Percentiles rank a stretch among this genome's conserved stretches.
Evolutionary conservation across 441 rosid genomes (phyloP).

Genomic region (Capsella rubella): DNA sequence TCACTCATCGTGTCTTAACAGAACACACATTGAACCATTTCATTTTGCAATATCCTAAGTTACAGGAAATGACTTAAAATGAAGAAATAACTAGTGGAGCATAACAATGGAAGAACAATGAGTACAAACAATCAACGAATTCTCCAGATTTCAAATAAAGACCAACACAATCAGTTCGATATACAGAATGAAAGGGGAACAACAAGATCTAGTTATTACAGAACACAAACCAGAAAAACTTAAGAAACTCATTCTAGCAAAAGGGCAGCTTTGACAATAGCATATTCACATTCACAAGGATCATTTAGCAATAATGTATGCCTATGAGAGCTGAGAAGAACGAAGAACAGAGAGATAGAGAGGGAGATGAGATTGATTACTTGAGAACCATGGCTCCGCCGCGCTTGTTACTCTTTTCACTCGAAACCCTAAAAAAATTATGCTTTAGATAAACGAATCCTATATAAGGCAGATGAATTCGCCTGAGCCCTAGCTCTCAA

Average conservation of each 20-base stretch:
- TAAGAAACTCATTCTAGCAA: background rate
- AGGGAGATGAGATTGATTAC: constrained; percentile 45
- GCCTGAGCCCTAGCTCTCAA: constrained; percentile 33
- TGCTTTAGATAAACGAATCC: background rate
- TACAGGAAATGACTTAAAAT: background rate
- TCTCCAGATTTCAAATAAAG: background rate
- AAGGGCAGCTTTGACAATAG: background rate
- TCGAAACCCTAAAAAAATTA: constrained; percentile 50
- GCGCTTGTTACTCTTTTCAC: constrained; percentile 32
- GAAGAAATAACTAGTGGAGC: background rate
- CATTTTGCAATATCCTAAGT: background rate
- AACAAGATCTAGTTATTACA: background rate
- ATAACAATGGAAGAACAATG: constrained; percentile 7
- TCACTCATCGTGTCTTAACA: background rate
- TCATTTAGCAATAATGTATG: background rate
- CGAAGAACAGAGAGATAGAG: constrained; percentile 12
- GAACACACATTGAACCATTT: background rate
- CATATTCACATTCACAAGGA: background rate
- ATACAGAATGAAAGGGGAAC: background rate
- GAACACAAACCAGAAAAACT: background rate
- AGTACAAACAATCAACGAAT: background rate
- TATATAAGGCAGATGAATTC: constrained; percentile 35
- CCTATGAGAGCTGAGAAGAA: background rate
- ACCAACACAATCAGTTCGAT: background rate
- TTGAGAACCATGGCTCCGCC: constrained; percentile 78